Base-by-base conservation (phyloP, 768 basidiomycete genomes). In the Lactifluus rugatus region DNA sequence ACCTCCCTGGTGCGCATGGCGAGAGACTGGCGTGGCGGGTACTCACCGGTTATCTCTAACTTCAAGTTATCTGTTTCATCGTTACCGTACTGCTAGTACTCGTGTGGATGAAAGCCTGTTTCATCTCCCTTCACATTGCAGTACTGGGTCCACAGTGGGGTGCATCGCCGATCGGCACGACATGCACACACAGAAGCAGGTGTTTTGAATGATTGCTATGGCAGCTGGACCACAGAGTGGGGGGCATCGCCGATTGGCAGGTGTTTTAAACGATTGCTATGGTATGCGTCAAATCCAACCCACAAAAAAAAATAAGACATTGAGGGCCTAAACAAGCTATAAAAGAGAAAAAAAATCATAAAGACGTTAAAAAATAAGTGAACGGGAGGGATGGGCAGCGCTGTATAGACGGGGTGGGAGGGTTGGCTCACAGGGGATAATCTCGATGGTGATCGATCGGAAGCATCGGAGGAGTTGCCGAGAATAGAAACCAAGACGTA, bases 401-500 rank as follows among this genome's bases (percentile, higher is more conserved):
- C 6, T 58, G 52, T 13, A 37, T 25, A 31, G 25, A 48, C 26
- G 26, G 5, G n/a, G n/a, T n/a, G n/a, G n/a, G n/a, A n/a, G n/a
- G n/a, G n/a, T n/a, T n/a, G n/a, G n/a, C n/a, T n/a, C n/a, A n/a
- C n/a, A n/a, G 26, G 9, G n/a, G 19, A 13, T 36, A 37, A 58
- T 58, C 57, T 48, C 55, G 55, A 56, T 56, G 55, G 54, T 39
- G 39, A 56, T 58, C 52, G 46, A 41, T 58, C 51, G 45, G 45
- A 28, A n/a, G 50, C 23, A 37, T 56, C 47, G 37, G 57, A 39
- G 23, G 19, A 52, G 16, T n/a, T 21, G 10, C 42, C 23, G 7
- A 23, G 21, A 11, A 16, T 44, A 11, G 42, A 44, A 51, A 46
- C 56, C 56, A 57, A 48, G 28, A 25, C 14, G 31, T 26, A 23